Evolutionary conservation across 1,284 basidiomycete species (phyloP).

Genomic region (Sanghuangporus weigelae): DNA sequence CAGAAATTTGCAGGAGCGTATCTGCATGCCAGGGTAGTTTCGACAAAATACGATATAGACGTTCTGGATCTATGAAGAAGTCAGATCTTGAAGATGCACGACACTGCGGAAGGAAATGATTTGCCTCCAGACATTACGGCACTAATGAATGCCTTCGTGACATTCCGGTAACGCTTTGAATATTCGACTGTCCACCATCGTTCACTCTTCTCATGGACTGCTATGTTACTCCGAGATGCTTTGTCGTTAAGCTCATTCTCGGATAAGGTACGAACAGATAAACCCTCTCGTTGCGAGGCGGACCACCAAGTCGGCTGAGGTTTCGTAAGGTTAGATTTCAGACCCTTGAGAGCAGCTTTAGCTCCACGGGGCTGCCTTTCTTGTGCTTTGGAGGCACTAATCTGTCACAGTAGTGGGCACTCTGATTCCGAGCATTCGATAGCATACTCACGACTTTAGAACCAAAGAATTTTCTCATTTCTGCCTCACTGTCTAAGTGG

Average conservation of each 20-base stretch:
- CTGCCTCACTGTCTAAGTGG: constrained; percentile 81
- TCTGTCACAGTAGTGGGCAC: constrained; percentile 20
- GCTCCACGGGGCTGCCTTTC: constrained; percentile 27
- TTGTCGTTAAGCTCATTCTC: constrained; percentile 50
- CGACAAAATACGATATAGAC: constrained; percentile 52
- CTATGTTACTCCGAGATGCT: constrained; percentile 37
- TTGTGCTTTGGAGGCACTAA: constrained; percentile 25
- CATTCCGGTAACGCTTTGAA: constrained; percentile 73
- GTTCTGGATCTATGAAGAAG: constrained; percentile 53
- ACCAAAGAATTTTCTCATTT: constrained; percentile 90
- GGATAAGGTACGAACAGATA: constrained; percentile 56
- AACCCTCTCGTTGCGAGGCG: constrained; percentile 59
- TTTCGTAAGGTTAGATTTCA: constrained; percentile 55
- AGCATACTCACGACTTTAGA: constrained; percentile 67
- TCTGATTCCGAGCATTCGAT: background rate
- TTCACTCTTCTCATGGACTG: constrained; percentile 42
- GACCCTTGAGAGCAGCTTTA: constrained; percentile 25
- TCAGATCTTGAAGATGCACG: constrained; percentile 1
- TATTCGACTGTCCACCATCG: constrained; percentile 88
- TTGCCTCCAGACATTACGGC: constrained; percentile 76
- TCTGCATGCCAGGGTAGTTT: constrained; percentile 83
- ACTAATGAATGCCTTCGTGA: constrained; percentile 76
- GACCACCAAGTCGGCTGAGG: constrained; percentile 61
- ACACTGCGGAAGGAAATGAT: constrained; percentile 22
- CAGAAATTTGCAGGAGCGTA: constrained; percentile 82